phyloP scores from a whole-genome alignment of 495 filamentous ascomycete genomes.

The Hyaloscypha variabilis region DNA sequence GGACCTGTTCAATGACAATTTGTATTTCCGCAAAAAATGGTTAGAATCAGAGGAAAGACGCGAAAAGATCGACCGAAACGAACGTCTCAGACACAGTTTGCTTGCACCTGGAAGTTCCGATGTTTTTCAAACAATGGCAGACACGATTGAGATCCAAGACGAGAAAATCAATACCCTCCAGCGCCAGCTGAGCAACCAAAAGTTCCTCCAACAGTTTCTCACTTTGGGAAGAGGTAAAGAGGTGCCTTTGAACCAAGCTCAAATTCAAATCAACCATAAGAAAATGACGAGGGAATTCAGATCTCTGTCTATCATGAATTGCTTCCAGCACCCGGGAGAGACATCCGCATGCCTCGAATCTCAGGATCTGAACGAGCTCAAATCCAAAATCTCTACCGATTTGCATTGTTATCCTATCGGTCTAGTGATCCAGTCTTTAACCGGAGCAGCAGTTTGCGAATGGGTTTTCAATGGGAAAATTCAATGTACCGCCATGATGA shows the following conservation, averaged over 20 bases:
- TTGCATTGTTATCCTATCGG: background rate
- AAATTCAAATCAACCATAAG: background rate
- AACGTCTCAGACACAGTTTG: background rate
- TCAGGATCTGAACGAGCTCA: background rate
- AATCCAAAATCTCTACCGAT: background rate
- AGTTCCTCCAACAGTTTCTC: conserved; percentile 1
- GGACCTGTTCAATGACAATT: background rate
- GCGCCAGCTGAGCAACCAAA: conserved; percentile 1
- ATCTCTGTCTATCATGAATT: conserved; percentile 4
- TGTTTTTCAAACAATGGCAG: conserved; percentile 1
- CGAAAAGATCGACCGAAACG: background rate
- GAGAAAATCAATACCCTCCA: background rate
- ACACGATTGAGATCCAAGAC: background rate
- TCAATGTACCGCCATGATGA: conserved; percentile 2
- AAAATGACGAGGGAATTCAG: background rate
- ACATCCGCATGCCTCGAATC: background rate
- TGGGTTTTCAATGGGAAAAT: conserved; percentile 4
- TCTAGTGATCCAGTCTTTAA: conserved; percentile 2
- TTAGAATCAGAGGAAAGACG: background rate
- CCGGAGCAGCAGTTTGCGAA: conserved; percentile 1
- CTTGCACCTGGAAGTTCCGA: background rate
- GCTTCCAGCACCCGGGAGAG: background rate
- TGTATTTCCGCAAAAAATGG: conserved; percentile 1
- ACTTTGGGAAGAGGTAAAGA: background rate
- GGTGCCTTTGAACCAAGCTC: background rate